Percentiles rank a stretch among this genome's conserved stretches.
phyloP scores from a whole-genome alignment of 345 rosid species.

The Gossypium rotundifolium region DNA sequence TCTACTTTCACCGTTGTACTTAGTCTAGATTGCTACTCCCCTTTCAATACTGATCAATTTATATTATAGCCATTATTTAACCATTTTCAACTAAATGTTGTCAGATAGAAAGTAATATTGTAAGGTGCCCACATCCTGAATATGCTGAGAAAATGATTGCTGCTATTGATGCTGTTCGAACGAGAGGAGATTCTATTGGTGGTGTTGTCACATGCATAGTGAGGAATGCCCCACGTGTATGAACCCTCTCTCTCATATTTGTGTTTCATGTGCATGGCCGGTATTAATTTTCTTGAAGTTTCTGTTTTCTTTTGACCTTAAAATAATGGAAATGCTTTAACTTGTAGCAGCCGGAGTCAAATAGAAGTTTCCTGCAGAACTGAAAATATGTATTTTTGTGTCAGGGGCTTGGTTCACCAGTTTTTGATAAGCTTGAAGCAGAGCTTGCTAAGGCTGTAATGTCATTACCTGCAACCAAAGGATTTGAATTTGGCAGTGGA shows the following conservation, averaged over 20 bases:
- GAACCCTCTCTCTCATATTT: constrained; percentile 10
- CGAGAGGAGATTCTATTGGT: constrained; percentile 86
- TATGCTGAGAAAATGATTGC: constrained; percentile 98
- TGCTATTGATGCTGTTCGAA: constrained; percentile 79
- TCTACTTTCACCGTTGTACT: neutral
- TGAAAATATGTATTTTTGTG: constrained; percentile 15
- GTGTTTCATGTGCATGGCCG: neutral
- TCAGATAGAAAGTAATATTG: constrained; percentile 92
- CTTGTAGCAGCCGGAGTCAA: neutral
- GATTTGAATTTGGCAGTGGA: constrained; percentile 98
- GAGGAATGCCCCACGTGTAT: constrained; percentile 84
- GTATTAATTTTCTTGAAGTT: neutral
- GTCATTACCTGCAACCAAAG: constrained; percentile 96
- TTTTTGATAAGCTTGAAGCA: constrained; percentile 94
- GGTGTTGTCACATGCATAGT: constrained; percentile 95
- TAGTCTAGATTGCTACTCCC: neutral
- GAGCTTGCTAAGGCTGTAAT: constrained; percentile 89
- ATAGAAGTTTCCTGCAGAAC: neutral
- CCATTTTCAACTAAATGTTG: constrained; percentile 9
- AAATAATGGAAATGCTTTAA: neutral
- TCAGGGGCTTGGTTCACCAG: constrained; percentile 99
- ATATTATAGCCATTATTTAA: constrained; percentile 6
- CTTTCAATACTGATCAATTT: neutral
- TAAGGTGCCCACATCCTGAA: constrained; percentile 92
- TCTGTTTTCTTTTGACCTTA: neutral